Conservation (phyloP, 1,284 basidiomycete genomes). For the Ceratobasidium sp. region DNA sequence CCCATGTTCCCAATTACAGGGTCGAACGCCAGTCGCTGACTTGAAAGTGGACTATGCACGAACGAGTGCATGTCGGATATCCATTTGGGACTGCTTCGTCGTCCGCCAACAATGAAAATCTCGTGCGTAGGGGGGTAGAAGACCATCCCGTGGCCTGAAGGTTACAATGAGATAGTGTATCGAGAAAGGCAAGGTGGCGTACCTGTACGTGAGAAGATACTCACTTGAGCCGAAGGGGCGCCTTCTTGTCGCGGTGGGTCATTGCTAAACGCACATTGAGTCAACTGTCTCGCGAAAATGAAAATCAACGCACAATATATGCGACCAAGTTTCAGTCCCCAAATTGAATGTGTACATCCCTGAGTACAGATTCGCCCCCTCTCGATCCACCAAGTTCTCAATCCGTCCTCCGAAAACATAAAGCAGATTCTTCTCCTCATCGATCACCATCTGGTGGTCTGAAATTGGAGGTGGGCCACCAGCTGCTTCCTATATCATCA, state of each 20-base stretch:
- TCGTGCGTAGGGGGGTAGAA: constrained; percentile 63
- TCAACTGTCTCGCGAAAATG: constrained; percentile 17
- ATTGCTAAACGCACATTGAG: constrained; percentile 29
- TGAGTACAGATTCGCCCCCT: constrained; percentile 61
- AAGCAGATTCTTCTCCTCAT: constrained; percentile 70
- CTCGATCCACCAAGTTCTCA: constrained; percentile 63
- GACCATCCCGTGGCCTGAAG: constrained; percentile 75
- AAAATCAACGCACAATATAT: constrained; percentile 60
- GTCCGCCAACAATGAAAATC: constrained; percentile 74
- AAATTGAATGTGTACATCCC: constrained; percentile 75
- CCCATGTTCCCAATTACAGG: constrained; percentile 65
- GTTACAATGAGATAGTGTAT: constrained; percentile 7
- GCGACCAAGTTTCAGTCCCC: constrained; percentile 65
- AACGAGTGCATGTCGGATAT: constrained; percentile 77
- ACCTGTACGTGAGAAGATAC: constrained; percentile 69
- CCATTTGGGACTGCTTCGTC: constrained; percentile 62
- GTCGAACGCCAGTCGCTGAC: constrained; percentile 68
- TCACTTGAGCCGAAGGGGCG: background rate
- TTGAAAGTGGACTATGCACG: constrained; percentile 62
- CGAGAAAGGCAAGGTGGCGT: constrained; percentile 38
- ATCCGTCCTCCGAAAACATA: constrained; percentile 82
- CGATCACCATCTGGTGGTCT: constrained; percentile 83
- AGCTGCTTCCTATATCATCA: constrained; percentile 53
- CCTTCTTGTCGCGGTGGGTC: constrained; percentile 32
- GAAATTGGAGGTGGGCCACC: constrained; percentile 78